Evolutionary conservation across 495 filamentous ascomycete species (phyloP), one percentile per base, ranked within the genome.

Genomic region (Podospora sp.): DNA sequence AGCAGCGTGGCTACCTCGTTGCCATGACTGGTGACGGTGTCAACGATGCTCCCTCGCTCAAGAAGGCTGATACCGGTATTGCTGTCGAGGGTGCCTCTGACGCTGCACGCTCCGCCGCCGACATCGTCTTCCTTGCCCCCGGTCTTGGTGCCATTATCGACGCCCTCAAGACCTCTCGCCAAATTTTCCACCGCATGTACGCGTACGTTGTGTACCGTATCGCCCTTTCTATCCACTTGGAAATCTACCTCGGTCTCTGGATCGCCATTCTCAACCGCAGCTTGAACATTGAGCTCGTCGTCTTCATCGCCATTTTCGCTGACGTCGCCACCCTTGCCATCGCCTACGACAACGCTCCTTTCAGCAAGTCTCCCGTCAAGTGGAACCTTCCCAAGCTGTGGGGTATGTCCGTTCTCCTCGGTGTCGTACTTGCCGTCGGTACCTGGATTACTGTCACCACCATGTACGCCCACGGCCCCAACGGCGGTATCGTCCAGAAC

Each of bases 21-120:
- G 94, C 94, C 72, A 97, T 97, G 94, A 97, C 94, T 80, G 94
- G 94, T 82, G 94, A 97, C 75, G 94, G 94, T 86, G 94, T 97
- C 77, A 97, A 97, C 80, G 94, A 97, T 80, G 94, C 94, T 59
- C 94, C 94, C 35, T 97, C 93, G 46, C 83, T 97, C 63, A 97
- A 97, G 84, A 97, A 96, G 83, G 94, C 94, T 21, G 94, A 97
- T 82, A 91, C 89, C 76, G 89, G 92, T 82, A 96, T 97, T 83
- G 93, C 93, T 71, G 93, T 97, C 70, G 92, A 96, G 83, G 93
- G 93, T 81, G 87, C 93, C 62, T 95, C 93, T 22, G 93, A 96
- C 82, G 93, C 93, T 79, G 93, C 93, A 73, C 91, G 92, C 73
- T 93, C 92, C 66, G 93, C 93, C 71, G 92, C 93, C 71, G 93